Base-by-base conservation (phyloP, 805 yeast species). In the Millerago galiae region DNA sequence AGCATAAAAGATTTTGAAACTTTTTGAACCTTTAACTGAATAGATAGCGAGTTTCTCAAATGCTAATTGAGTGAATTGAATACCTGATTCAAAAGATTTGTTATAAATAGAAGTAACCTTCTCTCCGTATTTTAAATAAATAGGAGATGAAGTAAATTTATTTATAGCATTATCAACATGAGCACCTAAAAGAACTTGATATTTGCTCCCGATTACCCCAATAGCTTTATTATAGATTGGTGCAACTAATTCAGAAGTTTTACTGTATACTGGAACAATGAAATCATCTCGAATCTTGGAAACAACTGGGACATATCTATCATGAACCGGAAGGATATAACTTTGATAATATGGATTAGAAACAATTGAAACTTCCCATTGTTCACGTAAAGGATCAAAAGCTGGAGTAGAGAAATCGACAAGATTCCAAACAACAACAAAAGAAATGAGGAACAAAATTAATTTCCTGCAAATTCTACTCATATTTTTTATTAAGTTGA, bases 341-440 rank as follows among this genome's bases (percentile, higher is more conserved):
- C 44, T 50, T 14, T 42, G 49, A 32, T 54, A 56, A 45, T 49
- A 50, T 7, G 34, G 37, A 26, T 29, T 44, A 17, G 28, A 12
- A 10, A 43, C 45, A 13, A 40, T 21, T n/a, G 37, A 32, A 12
- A 10, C 34, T 4, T 35, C 40, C 44, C 47, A 43, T 26, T 50
- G 55, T 10, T 46, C 39, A 15, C 49, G 52, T 3, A 56, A 32
- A 2, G 59, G 55, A 21, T 49, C 54, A 28, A 54, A 53, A 18
- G 55, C 53, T 2, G 41, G 24, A 5, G 59, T 31, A 2, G 47
- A 35, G 34, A 51, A 54, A 46, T 56, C 59, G 17, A 56, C 53
- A 3, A 51, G 35, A 12, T 40, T 37, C 15, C 47, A 41, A 11
- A 54, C 28, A 11, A 49, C 34, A 14, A 42, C 34, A 16, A 52